Percentiles rank a stretch among this genome's conserved stretches.
These are phyloP conservation scores for Pyricularia pennisetigena DNA, from an alignment of 2,329 filamentous ascomycete species.

Conservation along the genomic window DNA sequence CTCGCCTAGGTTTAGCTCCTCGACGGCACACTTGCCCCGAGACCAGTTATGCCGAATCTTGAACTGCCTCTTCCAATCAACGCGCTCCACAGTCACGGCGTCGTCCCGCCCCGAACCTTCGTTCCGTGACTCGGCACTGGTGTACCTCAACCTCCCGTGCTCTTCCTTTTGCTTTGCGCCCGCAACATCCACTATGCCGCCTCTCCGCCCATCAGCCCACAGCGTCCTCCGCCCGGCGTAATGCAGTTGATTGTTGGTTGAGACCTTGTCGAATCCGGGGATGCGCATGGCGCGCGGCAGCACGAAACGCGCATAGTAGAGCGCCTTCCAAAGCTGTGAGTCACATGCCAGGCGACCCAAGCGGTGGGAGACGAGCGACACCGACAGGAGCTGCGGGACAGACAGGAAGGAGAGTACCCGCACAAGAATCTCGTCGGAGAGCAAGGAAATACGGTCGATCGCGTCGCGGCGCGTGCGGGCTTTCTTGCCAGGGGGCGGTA, in stretches of 20 bases:
- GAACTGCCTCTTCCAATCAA: slow-evolving; percentile 85
- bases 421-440: slow-evolving; percentile 83
- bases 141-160: slow-evolving; percentile 19
- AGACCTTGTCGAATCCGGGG: slow-evolving; percentile 41
- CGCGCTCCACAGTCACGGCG: slow-evolving; percentile 39
- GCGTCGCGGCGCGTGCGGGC: neutral
- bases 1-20: slow-evolving; percentile 50
- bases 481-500: neutral
- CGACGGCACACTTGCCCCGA: slow-evolving; percentile 67
- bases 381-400: slow-evolving; percentile 54
- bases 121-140: slow-evolving; percentile 1
- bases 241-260: slow-evolving; percentile 24
- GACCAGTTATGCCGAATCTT: slow-evolving; percentile 88
- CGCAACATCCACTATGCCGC: slow-evolving; percentile 26
- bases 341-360: slow-evolving; percentile 67
- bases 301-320: slow-evolving; percentile 84
- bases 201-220: slow-evolving; percentile 34
- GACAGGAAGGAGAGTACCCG: slow-evolving; percentile 74
- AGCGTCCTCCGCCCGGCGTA: slow-evolving; percentile 32
- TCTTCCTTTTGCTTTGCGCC: neutral
- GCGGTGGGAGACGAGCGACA: slow-evolving; percentile 60
- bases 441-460: slow-evolving; percentile 53
- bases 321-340: slow-evolving; percentile 80
- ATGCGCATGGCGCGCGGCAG: slow-evolving; percentile 69
- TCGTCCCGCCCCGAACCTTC: slow-evolving; percentile 15